Evolutionary conservation across 495 filamentous ascomycete genomes (phyloP).

Genomic region (Trichoderma erinaceum): DNA sequence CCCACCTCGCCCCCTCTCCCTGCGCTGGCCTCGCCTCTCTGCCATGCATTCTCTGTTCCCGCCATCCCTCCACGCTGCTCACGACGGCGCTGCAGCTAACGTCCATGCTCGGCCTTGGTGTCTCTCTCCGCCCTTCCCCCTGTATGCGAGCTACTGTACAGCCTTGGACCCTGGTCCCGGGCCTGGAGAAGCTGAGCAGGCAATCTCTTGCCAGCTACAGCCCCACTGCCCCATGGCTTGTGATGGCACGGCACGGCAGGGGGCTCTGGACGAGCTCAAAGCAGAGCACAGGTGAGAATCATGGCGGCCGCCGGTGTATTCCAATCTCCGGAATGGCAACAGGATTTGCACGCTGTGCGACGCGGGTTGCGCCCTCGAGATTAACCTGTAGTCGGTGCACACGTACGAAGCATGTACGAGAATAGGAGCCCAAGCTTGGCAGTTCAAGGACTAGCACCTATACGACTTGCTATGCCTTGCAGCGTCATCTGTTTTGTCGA

Average conservation of each 20-base stretch:
- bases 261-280: not conserved
- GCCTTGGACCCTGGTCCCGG: not conserved
- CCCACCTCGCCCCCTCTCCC: not conserved
- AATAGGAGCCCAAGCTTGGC: slow-evolving; percentile 1
- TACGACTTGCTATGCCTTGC: not conserved
- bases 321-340: not conserved
- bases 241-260: not conserved
- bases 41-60: not conserved
- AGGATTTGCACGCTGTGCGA: not conserved
- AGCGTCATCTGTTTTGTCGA: not conserved
- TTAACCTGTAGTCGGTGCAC: not conserved
- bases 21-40: not conserved
- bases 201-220: slow-evolving; percentile 4
- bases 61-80: slow-evolving; percentile 2
- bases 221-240: slow-evolving; percentile 1
- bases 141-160: not conserved
- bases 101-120: not conserved
- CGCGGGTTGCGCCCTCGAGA: not conserved
- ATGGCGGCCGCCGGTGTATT: not conserved
- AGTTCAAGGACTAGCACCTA: not conserved
- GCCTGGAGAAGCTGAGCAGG: not conserved
- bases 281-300: not conserved
- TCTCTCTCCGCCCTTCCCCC: slow-evolving; percentile 4
- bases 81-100: slow-evolving; percentile 7
- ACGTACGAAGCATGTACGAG: not conserved